Evolutionary conservation across 2,329 filamentous ascomycete genomes (phyloP).

Genomic region (Aspergillus sp.): DNA sequence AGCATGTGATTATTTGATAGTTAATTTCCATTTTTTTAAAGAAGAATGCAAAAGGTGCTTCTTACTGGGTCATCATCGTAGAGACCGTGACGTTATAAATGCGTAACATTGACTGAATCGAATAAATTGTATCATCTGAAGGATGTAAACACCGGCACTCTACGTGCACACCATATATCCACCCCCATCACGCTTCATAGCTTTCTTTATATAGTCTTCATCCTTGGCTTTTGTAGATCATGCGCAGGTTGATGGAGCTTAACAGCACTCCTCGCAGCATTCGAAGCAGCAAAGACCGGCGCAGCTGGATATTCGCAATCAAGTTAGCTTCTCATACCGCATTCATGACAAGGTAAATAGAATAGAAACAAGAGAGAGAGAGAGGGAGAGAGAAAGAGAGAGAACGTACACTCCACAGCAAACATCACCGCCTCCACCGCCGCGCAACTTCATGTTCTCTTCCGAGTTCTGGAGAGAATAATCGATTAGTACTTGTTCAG

Average conservation of each 20-base stretch:
- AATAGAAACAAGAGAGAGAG: background rate
- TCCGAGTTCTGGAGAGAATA: conserved; percentile 8
- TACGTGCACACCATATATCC: too few species aligned
- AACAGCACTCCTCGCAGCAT: conserved; percentile 30
- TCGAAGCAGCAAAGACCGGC: conserved; percentile 28
- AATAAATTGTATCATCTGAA: too few species aligned
- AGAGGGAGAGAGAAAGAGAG: background rate
- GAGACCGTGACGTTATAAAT: too few species aligned
- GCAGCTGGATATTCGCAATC: conserved; percentile 15
- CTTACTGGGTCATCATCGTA: too few species aligned
- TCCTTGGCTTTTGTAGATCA: too few species aligned
- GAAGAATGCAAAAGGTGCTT: too few species aligned
- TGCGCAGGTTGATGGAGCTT: background rate
- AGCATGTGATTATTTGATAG: too few species aligned
- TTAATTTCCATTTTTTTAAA: too few species aligned
- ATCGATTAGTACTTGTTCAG: background rate
- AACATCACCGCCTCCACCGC: conserved; percentile 27
- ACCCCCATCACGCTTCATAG: too few species aligned
- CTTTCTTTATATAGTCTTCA: too few species aligned
- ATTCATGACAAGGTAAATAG: background rate
- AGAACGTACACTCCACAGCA: conserved; percentile 31
- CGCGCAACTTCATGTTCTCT: conserved; percentile 26
- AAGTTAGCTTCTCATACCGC: background rate
- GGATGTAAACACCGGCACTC: too few species aligned
- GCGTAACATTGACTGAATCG: too few species aligned